These are phyloP conservation scores for Ormosia semicastrata DNA, from an alignment of 306 rosid genomes.

Conservation along the genomic window DNA sequence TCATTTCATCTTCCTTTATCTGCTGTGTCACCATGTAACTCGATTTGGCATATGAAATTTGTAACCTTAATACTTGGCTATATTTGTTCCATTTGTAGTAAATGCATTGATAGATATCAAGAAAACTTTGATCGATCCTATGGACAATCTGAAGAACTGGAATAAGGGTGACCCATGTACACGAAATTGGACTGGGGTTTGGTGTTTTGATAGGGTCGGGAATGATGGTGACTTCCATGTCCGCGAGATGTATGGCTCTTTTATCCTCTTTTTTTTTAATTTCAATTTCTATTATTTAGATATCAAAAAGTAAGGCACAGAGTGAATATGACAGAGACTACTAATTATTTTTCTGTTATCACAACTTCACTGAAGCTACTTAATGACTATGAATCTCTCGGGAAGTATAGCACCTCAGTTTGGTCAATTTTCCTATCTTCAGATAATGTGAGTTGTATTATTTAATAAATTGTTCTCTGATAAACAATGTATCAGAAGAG, in stretches of 20 bases:
- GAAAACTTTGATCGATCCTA: constrained; percentile 63
- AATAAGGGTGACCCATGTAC: constrained; percentile 71
- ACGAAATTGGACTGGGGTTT: constrained; percentile 68
- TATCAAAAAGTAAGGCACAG: neutral
- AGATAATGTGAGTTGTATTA: constrained; percentile 57
- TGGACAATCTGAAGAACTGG: constrained; percentile 52
- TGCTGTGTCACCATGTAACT: neutral
- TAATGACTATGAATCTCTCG: constrained; percentile 63
- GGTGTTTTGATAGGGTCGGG: constrained; percentile 36
- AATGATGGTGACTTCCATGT: constrained; percentile 61
- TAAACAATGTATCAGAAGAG: neutral
- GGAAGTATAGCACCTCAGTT: constrained; percentile 73
- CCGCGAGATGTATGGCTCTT: constrained; percentile 55
- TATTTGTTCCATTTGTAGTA: constrained; percentile 50
- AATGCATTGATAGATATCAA: constrained; percentile 57
- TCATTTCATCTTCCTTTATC: neutral
- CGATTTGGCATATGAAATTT: constrained; percentile 10
- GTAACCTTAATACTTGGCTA: neutral
- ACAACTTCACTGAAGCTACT: constrained; percentile 52
- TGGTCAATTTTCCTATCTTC: constrained; percentile 60
- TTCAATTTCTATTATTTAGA: neutral
- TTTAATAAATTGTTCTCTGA: constrained; percentile 6
- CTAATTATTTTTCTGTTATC: neutral
- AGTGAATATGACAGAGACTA: neutral
- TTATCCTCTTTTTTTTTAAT: neutral